phyloP scores from a whole-genome alignment of 2,329 filamentous ascomycete species.

The Microdochium paspali region DNA sequence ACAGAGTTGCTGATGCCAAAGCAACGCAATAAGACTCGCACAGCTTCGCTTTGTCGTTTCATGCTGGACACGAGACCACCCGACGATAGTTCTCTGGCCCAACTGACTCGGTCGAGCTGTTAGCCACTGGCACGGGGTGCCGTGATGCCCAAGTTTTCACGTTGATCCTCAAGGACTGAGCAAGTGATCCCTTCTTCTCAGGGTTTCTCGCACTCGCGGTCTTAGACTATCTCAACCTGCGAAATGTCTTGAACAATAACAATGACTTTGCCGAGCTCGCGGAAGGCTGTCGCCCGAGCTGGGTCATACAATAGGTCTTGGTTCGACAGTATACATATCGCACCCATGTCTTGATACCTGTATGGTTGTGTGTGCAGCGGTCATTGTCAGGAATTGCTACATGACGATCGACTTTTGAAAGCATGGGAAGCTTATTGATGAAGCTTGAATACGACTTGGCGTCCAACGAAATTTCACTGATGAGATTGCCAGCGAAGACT shows the following conservation, averaged over 20 bases:
- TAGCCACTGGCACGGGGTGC: background rate
- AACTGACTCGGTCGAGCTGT: background rate
- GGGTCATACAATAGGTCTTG: background rate
- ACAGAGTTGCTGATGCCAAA: no score
- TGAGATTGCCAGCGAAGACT: no score
- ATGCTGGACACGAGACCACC: background rate
- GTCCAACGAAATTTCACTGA: no score
- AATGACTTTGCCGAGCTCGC: background rate
- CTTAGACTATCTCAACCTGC: background rate
- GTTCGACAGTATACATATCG: background rate
- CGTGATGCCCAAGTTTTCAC: background rate
- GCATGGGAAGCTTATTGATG: background rate
- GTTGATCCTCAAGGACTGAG: background rate
- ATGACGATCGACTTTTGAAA: background rate
- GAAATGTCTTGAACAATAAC: background rate
- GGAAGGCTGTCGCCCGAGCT: background rate
- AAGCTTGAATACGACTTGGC: no score
- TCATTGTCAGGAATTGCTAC: background rate
- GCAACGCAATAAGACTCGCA: background rate
- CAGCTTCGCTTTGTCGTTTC: background rate
- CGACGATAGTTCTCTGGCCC: background rate
- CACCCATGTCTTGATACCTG: background rate
- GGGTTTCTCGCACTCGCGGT: background rate
- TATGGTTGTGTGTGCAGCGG: background rate
- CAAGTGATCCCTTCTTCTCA: background rate